Evolutionary conservation across 306 rosid species (phyloP).

Genomic region (Abrus precatorius): DNA sequence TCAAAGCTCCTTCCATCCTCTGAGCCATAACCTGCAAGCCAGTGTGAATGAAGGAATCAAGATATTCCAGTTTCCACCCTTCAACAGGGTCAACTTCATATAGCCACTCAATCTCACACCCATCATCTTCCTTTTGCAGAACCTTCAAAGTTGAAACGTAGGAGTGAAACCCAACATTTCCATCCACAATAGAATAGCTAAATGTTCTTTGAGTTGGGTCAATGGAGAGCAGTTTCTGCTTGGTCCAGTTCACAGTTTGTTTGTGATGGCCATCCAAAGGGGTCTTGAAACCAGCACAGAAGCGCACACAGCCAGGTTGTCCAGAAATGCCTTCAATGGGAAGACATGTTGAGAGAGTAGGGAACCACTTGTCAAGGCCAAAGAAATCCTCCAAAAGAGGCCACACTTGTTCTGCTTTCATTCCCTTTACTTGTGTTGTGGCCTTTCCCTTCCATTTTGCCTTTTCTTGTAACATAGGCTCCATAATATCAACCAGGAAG

Average conservation of each 20-base stretch:
- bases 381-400: slow-evolving; percentile 69
- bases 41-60: slow-evolving; percentile 51
- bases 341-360: slow-evolving; percentile 59
- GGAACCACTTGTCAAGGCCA: slow-evolving; percentile 70
- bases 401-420: slow-evolving; percentile 61
- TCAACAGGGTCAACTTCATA: slow-evolving; percentile 68
- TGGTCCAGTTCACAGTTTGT: slow-evolving; percentile 58
- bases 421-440: slow-evolving; percentile 42
- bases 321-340: slow-evolving; percentile 64
- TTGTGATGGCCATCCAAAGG: slow-evolving; percentile 39
- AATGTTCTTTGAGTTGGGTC: slow-evolving; percentile 44
- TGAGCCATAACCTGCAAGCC: slow-evolving; percentile 66
- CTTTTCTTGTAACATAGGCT: background rate
- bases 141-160: slow-evolving; percentile 54
- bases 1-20: slow-evolving; percentile 62
- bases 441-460: slow-evolving; percentile 66
- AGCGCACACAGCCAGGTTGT: slow-evolving; percentile 63
- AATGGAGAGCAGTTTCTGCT: slow-evolving; percentile 62
- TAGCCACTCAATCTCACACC: slow-evolving; percentile 61
- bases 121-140: slow-evolving; percentile 42
- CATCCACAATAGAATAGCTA: slow-evolving; percentile 57
- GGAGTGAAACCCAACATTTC: slow-evolving; percentile 66
- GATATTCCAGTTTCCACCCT: slow-evolving; percentile 61
- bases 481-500: slow-evolving; percentile 37
- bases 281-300: slow-evolving; percentile 72